Conservation (phyloP, 345 rosid species). For the Pistacia vera region DNA sequence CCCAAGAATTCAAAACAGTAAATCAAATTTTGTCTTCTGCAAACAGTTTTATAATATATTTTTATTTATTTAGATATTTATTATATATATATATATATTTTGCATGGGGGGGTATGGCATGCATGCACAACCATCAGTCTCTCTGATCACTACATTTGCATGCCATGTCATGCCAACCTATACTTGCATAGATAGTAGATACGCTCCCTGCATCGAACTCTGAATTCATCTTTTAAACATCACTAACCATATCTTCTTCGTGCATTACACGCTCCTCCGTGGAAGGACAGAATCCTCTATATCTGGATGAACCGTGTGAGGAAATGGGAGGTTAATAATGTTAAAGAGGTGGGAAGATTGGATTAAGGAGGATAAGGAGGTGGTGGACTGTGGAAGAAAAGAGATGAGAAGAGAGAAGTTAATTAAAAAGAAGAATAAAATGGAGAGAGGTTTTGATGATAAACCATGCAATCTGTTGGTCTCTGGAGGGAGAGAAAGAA, state of each 20-base stretch:
- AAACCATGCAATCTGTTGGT: not conserved
- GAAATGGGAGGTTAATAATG: not conserved
- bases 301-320: not conserved
- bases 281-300: not conserved
- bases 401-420: too few relatives aligned
- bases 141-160: conserved; percentile 42
- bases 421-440: not conserved
- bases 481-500: not conserved
- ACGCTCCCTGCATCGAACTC: conserved; percentile 21
- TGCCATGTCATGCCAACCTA: conserved; percentile 50
- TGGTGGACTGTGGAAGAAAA: too few relatives aligned
- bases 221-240: not conserved
- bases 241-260: not conserved
- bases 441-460: not conserved
- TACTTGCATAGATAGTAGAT: conserved; percentile 26
- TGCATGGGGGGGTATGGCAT: conserved; percentile 6
- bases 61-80: too few relatives aligned
- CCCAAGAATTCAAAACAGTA: conserved; percentile 3
- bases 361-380: too few relatives aligned
- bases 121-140: conserved; percentile 26
- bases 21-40: not conserved
- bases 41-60: not conserved
- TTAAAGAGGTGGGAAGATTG: too few relatives aligned
- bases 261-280: not conserved
- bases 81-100: not conserved